These are phyloP conservation scores for Dioscorea alata DNA, from an alignment of 106 monocot genomes.

Conservation along the genomic window DNA sequence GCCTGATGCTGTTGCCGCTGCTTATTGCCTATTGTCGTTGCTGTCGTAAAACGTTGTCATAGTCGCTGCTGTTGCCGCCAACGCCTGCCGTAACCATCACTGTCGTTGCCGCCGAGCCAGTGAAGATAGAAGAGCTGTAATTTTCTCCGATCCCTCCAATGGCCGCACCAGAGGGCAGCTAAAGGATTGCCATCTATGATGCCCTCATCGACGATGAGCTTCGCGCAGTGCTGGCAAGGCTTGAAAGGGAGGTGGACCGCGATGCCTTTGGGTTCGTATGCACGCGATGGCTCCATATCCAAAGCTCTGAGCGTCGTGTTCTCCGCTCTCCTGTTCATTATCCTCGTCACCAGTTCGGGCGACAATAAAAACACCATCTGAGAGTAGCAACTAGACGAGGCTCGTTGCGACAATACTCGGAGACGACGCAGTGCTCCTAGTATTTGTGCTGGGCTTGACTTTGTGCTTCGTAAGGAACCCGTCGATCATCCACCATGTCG, in stretches of 20 bases:
- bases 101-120: too few species aligned
- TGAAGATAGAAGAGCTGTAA: constrained; percentile 1
- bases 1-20: too few species aligned
- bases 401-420: neutral
- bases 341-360: constrained; percentile 58
- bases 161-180: neutral
- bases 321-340: constrained; percentile 62
- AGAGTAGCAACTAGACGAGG: neutral
- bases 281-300: constrained; percentile 79
- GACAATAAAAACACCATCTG: constrained; percentile 11
- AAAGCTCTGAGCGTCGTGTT: constrained; percentile 71
- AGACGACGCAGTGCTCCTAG: constrained; percentile 34
- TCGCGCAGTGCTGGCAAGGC: constrained; percentile 41
- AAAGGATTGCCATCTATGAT: constrained; percentile 51
- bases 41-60: too few species aligned
- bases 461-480: constrained; percentile 58
- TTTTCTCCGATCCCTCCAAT: too few species aligned
- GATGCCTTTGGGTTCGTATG: constrained; percentile 81
- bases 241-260: constrained; percentile 47
- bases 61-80: too few species aligned
- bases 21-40: too few species aligned
- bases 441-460: constrained; percentile 56
- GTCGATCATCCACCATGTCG: constrained; percentile 30
- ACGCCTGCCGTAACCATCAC: too few species aligned
- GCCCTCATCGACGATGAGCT: constrained; percentile 80